Conservation (phyloP, 148 eudicot species). For the Rhododendron williamsianum region DNA sequence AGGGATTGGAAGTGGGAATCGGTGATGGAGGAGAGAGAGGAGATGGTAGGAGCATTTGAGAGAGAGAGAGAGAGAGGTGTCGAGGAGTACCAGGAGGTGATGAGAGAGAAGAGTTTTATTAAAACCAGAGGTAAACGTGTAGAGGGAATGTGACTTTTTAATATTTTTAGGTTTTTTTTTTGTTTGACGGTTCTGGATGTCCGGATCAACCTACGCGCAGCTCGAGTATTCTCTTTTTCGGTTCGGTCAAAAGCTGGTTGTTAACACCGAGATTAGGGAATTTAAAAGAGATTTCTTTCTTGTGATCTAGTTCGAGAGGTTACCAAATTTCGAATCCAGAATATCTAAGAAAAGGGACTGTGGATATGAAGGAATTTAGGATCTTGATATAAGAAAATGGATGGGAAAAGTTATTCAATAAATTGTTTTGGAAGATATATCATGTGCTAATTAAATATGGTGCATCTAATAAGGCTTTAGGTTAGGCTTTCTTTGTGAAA, state of each 20-base stretch:
- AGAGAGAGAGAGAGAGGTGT: background rate
- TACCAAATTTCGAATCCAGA: no score
- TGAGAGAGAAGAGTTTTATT: background rate
- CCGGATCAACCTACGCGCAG: no score
- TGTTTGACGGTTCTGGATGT: no score
- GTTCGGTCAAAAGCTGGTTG: no score
- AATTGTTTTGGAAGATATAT: background rate
- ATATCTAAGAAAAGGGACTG: background rate
- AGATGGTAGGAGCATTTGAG: background rate
- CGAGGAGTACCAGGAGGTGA: no score
- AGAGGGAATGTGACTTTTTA: background rate
- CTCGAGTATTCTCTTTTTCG: no score
- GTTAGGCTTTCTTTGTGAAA: background rate
- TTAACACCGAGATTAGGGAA: no score
- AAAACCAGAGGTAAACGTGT: background rate
- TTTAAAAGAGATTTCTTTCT: no score
- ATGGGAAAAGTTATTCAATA: background rate
- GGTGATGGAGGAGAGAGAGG: background rate
- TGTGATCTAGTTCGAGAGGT: no score
- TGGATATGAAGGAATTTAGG: background rate
- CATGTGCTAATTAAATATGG: background rate
- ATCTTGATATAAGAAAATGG: background rate
- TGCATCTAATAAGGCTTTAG: background rate
- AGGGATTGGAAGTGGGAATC: background rate
- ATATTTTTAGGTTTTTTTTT: background rate